Percentiles rank a stretch among this genome's conserved stretches.
These are phyloP conservation scores for Colletotrichum magnum DNA, from an alignment of 2,329 filamentous ascomycete genomes.

Conservation along the genomic window DNA sequence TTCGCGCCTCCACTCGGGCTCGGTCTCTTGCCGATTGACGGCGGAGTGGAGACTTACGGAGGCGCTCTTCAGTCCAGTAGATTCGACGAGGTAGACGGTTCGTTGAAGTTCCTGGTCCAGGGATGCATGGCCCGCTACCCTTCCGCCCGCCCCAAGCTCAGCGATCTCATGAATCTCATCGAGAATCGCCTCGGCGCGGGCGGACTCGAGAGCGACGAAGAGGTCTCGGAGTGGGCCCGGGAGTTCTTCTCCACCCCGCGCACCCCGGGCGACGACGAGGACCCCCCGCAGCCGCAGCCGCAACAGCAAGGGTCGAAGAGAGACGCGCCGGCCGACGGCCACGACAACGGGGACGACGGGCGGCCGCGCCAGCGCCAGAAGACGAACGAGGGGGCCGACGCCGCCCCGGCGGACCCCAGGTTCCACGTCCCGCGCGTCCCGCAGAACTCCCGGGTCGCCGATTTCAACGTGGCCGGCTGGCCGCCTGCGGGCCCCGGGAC, in stretches of 20 bases:
- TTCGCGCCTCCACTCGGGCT: too few relatives aligned
- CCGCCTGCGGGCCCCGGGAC: too few relatives aligned
- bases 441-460: background rate
- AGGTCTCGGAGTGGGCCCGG: constrained; percentile 36
- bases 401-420: background rate
- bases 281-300: background rate
- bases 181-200: constrained; percentile 39
- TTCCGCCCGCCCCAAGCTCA: constrained; percentile 45
- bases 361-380: background rate
- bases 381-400: too few relatives aligned
- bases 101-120: constrained; percentile 44
- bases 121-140: constrained; percentile 47
- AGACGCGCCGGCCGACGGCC: background rate
- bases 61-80: constrained; percentile 20
- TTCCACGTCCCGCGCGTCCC: background rate
- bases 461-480: background rate
- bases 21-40: too few relatives aligned
- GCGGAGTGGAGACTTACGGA: constrained; percentile 29
- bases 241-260: constrained; percentile 30
- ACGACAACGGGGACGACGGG: background rate
- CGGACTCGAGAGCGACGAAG: constrained; percentile 36
- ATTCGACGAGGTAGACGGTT: constrained; percentile 41
- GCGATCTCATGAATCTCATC: constrained; percentile 42
- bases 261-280: background rate
- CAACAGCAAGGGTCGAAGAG: background rate